Evolutionary conservation across 1,139 yeast genomes (phyloP), one percentile per base, ranked within the genome.

Genomic region (Blastobotrys apis): DNA sequence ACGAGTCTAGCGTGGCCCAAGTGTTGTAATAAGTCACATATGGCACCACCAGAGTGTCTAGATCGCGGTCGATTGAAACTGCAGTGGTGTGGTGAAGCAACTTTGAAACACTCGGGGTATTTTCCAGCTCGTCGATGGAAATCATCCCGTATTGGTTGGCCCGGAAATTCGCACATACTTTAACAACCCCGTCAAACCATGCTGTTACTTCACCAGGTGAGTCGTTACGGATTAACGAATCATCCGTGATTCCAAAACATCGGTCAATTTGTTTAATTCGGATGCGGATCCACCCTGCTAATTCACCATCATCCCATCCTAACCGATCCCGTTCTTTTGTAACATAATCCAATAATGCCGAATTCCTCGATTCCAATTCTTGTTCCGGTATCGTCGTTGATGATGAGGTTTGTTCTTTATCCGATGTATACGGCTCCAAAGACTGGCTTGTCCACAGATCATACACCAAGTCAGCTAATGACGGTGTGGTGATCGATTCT

Each of bases 161-260:
- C 5, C 60, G 49, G 36, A 38, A 57, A 19, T 46, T 42, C 20
- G 47, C 27, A 2, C 57, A 47, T 9, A 57, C 61, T 26, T 52
- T 48, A 9, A 48, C 56, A 10, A 50, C 45, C 2, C 62, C 62
- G 15, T 44, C 42, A 27, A 47, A 54, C 59, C 61, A 58, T 2
- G 43, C 44, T 13, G 46, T 46, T 10, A 45, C 48, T 9, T 46
- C 50, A 8, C 43, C 36, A 2, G 54, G 53, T 8, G 49, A 50
- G 29, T 41, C 39, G 13, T 41, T 38, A n/a, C 31, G 32, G 6
- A 40, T 31, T 26, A 52, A 13, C n/a, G 50, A 47, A 32, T 39
- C 37, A 27, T 32, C 44, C 31, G 43, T 41, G 33, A 27, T 41
- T 23, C 57, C 59, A 36, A 54, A 48, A 35, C 48, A 47, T 4